Conservation (phyloP, 768 basidiomycete species). For the Termitomyces sp. region DNA sequence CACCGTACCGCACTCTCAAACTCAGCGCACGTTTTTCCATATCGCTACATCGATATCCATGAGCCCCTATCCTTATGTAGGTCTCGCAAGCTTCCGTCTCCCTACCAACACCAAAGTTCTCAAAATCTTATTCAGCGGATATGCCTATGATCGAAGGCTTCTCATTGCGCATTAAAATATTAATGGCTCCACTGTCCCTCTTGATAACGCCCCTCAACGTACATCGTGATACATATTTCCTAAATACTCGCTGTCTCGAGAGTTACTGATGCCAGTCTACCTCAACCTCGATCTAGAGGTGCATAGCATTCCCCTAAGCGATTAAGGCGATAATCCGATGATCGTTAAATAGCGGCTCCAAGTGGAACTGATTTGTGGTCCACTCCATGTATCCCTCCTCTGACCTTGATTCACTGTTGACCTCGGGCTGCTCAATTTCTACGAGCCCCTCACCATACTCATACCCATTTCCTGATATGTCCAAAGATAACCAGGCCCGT, state of each 20-base stretch:
- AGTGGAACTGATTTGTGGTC: background rate
- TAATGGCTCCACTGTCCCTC: background rate
- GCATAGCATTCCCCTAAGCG: background rate
- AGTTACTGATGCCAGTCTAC: background rate
- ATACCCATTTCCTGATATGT: background rate
- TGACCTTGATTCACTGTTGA: slow-evolving; percentile 1
- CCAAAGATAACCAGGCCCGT: background rate
- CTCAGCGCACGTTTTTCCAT: background rate
- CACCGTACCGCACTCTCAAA: background rate
- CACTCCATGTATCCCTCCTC: slow-evolving; percentile 13
- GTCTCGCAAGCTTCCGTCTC: background rate
- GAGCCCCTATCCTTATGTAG: background rate
- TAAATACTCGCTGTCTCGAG: slow-evolving; percentile 1
- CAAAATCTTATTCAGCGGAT: slow-evolving; percentile 4
- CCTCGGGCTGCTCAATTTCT: slow-evolving; percentile 18
- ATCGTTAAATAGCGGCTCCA: background rate
- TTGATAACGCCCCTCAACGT: slow-evolving; percentile 5
- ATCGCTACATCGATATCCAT: background rate
- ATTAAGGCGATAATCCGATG: background rate
- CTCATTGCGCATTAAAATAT: background rate
- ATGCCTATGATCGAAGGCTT: slow-evolving; percentile 3
- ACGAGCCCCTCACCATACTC: slow-evolving; percentile 10
- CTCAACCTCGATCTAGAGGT: slow-evolving; percentile 2
- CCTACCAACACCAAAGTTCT: background rate
- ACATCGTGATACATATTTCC: slow-evolving; percentile 1